Evolutionary conservation across 2,329 filamentous ascomycete species (phyloP), one percentile per base, ranked within the genome.

Genomic region (Aspergillus sp.): DNA sequence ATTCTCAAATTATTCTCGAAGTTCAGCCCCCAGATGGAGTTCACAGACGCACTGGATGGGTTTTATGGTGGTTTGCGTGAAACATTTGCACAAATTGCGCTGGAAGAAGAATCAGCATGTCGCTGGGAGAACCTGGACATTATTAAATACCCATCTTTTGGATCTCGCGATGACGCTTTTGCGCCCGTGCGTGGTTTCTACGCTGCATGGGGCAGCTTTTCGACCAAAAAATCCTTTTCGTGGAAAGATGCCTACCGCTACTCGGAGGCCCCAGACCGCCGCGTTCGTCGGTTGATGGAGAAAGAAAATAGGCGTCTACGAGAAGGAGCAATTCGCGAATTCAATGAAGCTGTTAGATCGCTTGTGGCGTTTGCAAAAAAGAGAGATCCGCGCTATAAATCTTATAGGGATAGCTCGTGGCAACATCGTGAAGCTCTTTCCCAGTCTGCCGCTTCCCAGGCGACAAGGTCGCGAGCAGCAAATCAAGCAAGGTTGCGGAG

Each of bases 361-460:
- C 82, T 99, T 12, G 89, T 98, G 2, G 83, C 87, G 2, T 98
- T 98, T 74, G 89, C 93, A 15, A 88, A 91, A 64, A 98, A 96
- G 77, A 85, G 95, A 34, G 95, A 99, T 70, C 91, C 92, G 0
- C 86, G 95, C 44, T 96, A 91, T 70, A 82, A 89, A 5, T 83
- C 87, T 24, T 93, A 91, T 65, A 84, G 82, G 0, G 89, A 93
- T 69, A 89, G 86, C 17, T 89, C 96, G 67, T 87, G 85, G 11
- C 89, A 97, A 67, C 86, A 93, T 27, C 91, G 96, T 68, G 87
- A 90, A 70, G 80, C 84, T 3, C 78, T 96, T 50, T 86, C 92
- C 24, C 88, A 91, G 61, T 89, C 90, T 2, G 88, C 91, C 5
- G 87, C 88, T 20, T 90, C 90, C 11, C 95, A 98, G 72, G 92